These are phyloP conservation scores for Phaseolus lunatus DNA, from an alignment of 306 rosid genomes.

Conservation along the genomic window DNA sequence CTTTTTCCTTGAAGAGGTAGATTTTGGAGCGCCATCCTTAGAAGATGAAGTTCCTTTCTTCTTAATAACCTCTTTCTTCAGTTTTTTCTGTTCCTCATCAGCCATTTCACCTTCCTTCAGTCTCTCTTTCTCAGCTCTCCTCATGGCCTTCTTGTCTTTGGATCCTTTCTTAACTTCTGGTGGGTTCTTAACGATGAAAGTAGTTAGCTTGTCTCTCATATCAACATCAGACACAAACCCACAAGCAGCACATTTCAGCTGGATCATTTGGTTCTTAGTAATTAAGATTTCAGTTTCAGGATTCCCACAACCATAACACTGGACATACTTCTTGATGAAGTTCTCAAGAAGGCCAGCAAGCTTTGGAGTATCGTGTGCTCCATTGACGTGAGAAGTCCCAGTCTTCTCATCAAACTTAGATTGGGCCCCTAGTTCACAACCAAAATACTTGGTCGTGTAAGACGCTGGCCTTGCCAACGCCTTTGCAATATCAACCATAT, in stretches of 20 bases:
- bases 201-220: constrained; percentile 78
- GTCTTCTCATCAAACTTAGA: constrained; percentile 76
- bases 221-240: constrained; percentile 74
- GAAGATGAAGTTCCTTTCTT: constrained; percentile 58
- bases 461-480: constrained; percentile 76
- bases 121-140: constrained; percentile 79
- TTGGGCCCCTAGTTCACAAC: constrained; percentile 74
- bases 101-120: constrained; percentile 73
- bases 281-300: constrained; percentile 73
- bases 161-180: constrained; percentile 69
- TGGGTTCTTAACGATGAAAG: constrained; percentile 72
- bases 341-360: constrained; percentile 79
- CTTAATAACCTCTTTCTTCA: constrained; percentile 62
- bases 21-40: constrained; percentile 52
- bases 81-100: constrained; percentile 65
- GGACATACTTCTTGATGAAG: constrained; percentile 72
- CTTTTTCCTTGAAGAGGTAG: constrained; percentile 60
- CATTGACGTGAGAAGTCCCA: constrained; percentile 72
- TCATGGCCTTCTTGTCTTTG: constrained; percentile 73
- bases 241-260: constrained; percentile 75
- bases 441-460: constrained; percentile 73
- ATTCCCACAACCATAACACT: constrained; percentile 73
- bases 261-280: constrained; percentile 71
- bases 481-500: constrained; percentile 76
- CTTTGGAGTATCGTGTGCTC: constrained; percentile 73